These are phyloP conservation scores for Lodderomyces elongisporus DNA, from an alignment of 1,139 yeast genomes.

Conservation along the genomic window DNA sequence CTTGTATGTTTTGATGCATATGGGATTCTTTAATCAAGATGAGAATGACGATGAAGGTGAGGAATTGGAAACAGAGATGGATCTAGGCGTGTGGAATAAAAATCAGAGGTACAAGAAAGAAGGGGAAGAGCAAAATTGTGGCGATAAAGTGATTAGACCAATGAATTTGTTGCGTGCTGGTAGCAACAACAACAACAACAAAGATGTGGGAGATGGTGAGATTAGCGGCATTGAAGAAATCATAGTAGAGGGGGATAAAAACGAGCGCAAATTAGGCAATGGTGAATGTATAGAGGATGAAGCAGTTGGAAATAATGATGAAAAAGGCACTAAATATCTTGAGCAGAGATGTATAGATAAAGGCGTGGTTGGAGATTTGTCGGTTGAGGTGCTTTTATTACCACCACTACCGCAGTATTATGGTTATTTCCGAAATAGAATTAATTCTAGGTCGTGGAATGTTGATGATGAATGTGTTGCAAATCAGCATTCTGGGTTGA, in stretches of 20 bases:
- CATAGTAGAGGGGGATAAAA: slow-evolving; percentile 15
- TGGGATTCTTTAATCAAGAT: slow-evolving; percentile 60
- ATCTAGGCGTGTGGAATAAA: slow-evolving; percentile 32
- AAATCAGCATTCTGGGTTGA: slow-evolving; percentile 60
- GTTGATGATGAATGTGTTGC: neutral
- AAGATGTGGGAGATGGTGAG: neutral
- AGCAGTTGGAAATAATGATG: slow-evolving; percentile 1
- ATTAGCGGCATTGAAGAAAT: neutral
- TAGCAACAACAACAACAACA: neutral
- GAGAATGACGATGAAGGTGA: slow-evolving; percentile 11
- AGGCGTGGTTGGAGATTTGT: slow-evolving; percentile 46
- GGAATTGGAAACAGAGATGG: slow-evolving; percentile 12
- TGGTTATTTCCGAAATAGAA: slow-evolving; percentile 62
- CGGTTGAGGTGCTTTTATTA: slow-evolving; percentile 64
- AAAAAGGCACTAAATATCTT: neutral
- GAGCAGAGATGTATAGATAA: slow-evolving; percentile 18
- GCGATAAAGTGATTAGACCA: slow-evolving; percentile 19
- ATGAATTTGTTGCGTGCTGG: slow-evolving; percentile 6
- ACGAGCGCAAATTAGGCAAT: no score
- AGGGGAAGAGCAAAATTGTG: slow-evolving; percentile 5
- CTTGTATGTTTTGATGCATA: slow-evolving; percentile 66
- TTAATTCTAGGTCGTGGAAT: slow-evolving; percentile 71
- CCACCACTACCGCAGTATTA: slow-evolving; percentile 61
- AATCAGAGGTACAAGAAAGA: slow-evolving; percentile 13
- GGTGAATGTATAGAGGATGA: no score